phyloP scores from a whole-genome alignment of 192 early-diverging fungal genomes.

The Coemansia sp. region DNA sequence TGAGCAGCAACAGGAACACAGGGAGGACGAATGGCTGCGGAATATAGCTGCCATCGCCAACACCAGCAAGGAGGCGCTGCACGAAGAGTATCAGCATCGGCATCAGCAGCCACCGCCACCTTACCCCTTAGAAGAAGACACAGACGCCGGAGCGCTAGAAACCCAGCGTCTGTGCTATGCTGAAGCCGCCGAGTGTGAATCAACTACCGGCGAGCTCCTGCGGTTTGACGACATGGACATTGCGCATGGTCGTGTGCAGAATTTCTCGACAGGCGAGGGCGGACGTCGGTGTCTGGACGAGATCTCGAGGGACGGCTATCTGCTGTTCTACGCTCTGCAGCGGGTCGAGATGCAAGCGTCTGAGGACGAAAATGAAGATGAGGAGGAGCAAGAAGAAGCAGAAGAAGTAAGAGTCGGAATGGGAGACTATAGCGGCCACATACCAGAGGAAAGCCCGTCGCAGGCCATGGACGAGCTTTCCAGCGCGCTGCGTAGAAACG shows the following conservation, averaged over 20 bases:
- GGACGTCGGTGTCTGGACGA: conserved; percentile 48
- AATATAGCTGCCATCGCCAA: neutral
- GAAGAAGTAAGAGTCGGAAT: conserved; percentile 19
- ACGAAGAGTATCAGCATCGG: neutral
- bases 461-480: conserved; percentile 26
- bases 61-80: neutral
- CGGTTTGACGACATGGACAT: conserved; percentile 65
- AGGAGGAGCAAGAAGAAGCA: neutral
- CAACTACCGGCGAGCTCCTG: conserved; percentile 25
- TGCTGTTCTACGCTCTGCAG: conserved; percentile 68
- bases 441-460: neutral
- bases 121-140: neutral
- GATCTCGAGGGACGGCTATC: conserved; percentile 59
- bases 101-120: neutral
- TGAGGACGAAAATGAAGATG: too few relatives aligned
- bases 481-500: conserved; percentile 15
- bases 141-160: neutral
- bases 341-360: conserved; percentile 12
- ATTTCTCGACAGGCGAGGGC: conserved; percentile 30
- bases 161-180: neutral
- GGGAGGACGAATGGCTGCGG: neutral
- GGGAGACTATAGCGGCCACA: neutral
- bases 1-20: neutral
- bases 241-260: conserved; percentile 42
- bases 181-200: neutral